A percentile compares a stretch with the other conserved stretches of the same genome.
These are phyloP conservation scores for Aspergillus carbonarius DNA, from an alignment of 2,329 filamentous ascomycete genomes.

Conservation along the genomic window DNA sequence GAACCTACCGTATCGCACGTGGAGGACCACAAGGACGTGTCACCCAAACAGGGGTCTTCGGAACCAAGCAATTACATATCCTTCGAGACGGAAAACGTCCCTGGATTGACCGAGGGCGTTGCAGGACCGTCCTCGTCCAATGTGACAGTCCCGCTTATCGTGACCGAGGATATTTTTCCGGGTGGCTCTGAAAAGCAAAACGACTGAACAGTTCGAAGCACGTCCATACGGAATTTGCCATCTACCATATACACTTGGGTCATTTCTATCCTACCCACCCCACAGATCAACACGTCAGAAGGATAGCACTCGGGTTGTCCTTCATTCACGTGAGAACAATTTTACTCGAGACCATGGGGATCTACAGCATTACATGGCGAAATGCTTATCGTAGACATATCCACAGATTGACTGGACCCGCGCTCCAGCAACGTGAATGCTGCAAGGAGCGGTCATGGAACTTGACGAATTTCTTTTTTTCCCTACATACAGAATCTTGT, in stretches of 20 bases:
- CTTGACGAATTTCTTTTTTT: background rate
- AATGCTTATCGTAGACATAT: background rate
- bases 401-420: background rate
- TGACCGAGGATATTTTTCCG: slow-evolving; percentile 15
- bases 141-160: slow-evolving; percentile 19
- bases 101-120: background rate
- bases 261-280: background rate
- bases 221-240: background rate
- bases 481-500: background rate
- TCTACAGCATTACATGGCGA: background rate
- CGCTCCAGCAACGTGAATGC: background rate
- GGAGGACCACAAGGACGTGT: background rate
- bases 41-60: background rate
- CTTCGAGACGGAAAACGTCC: slow-evolving; percentile 1
- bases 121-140: slow-evolving; percentile 3
- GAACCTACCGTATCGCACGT: slow-evolving; percentile 2
- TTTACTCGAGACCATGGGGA: background rate
- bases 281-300: background rate
- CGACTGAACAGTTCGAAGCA: background rate
- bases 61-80: background rate
- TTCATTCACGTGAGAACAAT: background rate
- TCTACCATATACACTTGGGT: background rate
- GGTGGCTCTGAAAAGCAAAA: background rate
- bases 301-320: background rate
- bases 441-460: background rate